Evolutionary conservation across 2,329 filamentous ascomycete genomes (phyloP).

Genomic region (Cercospora sesami): DNA sequence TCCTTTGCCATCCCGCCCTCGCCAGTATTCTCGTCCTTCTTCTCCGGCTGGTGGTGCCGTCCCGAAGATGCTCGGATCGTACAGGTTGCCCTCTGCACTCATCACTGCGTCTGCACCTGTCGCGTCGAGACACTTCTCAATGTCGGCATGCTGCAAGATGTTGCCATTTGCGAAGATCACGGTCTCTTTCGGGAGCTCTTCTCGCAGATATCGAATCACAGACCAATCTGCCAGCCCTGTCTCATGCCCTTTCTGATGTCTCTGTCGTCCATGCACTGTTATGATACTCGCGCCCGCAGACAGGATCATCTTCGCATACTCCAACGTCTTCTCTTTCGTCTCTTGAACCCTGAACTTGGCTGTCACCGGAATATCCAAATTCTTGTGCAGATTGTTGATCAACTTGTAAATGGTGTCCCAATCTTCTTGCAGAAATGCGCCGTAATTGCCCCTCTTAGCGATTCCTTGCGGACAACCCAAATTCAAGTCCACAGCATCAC

Average conservation of each 20-base stretch:
- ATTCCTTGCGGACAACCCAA: constrained; percentile 96
- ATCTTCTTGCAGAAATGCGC: constrained; percentile 92
- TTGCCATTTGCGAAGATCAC: constrained; percentile 98
- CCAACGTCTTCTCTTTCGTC: constrained; percentile 79
- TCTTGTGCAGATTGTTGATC: constrained; percentile 76
- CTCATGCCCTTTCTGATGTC: constrained; percentile 94
- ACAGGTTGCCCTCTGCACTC: constrained; percentile 93
- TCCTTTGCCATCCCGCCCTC: constrained; percentile 72
- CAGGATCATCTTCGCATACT: constrained; percentile 85
- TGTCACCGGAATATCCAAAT: constrained; percentile 80
- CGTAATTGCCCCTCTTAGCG: constrained; percentile 85
- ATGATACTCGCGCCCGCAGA: constrained; percentile 87
- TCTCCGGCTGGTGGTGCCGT: constrained; percentile 62
- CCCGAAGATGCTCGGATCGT: constrained; percentile 85
- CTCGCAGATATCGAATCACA: constrained; percentile 77
- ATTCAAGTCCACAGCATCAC: constrained; percentile 94
- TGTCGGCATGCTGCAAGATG: constrained; percentile 75
- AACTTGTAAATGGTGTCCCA: constrained; percentile 79
- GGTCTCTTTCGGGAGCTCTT: constrained; percentile 79
- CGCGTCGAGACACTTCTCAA: constrained; percentile 72
- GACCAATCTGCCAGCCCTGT: constrained; percentile 92
- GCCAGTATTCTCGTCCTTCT: constrained; percentile 82
- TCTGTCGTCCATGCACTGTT: constrained; percentile 82
- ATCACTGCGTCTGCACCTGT: constrained; percentile 93
- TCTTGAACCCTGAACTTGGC: constrained; percentile 93